Percentiles rank a stretch among this genome's conserved stretches.
These are phyloP conservation scores for Echinochloa phyllopogon DNA, from an alignment of 176 grass and related monocot genomes.

Conservation along the genomic window DNA sequence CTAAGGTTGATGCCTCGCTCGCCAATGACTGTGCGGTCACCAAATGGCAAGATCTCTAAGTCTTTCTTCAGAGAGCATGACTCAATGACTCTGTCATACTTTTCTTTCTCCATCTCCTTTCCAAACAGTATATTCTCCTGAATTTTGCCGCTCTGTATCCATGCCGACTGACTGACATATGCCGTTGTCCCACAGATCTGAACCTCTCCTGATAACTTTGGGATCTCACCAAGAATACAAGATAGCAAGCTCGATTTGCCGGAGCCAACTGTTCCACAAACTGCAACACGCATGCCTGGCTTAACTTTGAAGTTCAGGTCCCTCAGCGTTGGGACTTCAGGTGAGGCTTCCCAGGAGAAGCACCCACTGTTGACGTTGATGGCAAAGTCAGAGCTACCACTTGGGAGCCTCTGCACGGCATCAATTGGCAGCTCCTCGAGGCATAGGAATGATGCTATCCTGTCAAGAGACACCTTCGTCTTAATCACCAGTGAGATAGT, in stretches of 20 bases:
- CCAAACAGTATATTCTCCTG: conserved; percentile 17
- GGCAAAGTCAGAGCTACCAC: conserved; percentile 47
- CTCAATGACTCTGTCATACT: conserved; percentile 6
- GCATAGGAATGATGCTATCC: conserved; percentile 54
- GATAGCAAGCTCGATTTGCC: conserved; percentile 3
- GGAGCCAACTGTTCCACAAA: conserved; percentile 19
- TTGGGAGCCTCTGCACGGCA: conserved; percentile 42
- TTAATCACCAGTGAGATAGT: conserved; percentile 47
- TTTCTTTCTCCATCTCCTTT: conserved; percentile 27
- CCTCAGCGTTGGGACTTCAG: conserved; percentile 43
- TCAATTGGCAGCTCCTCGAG: conserved; percentile 51
- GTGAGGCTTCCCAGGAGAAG: conserved; percentile 50
- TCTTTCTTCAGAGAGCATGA: conserved; percentile 9
- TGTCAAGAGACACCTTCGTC: conserved; percentile 62
- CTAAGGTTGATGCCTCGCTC: conserved; percentile 5
- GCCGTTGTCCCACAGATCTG: neutral
- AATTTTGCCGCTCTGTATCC: conserved; percentile 50
- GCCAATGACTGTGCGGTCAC: neutral
- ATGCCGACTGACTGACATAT: conserved; percentile 35
- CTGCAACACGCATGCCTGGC: neutral
- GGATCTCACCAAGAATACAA: conserved; percentile 40
- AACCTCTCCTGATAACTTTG: conserved; percentile 40
- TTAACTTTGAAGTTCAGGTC: conserved; percentile 52
- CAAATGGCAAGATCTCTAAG: conserved; percentile 12
- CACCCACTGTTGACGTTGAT: conserved; percentile 47